Base-by-base conservation (phyloP, 306 rosid genomes). In the Pachyrhizus erosus region DNA sequence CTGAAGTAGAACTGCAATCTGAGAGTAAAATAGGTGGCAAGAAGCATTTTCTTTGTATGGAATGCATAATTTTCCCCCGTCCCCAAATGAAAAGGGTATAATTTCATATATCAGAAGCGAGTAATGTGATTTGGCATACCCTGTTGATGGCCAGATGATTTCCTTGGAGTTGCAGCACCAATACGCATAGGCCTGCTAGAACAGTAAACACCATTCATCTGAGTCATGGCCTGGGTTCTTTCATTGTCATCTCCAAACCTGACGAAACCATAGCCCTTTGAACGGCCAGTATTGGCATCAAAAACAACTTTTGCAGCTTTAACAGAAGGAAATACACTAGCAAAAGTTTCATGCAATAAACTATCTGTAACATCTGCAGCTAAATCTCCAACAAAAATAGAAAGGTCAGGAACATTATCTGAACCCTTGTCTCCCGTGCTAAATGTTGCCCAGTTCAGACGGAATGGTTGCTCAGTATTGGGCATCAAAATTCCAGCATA, bases 151-250 rank as follows among this genome's bases (percentile, higher is more conserved):
- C 93, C 96, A 75, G 97, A 91, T 70, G 99, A 96, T 84, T 96
- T 96, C 86, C 99, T 86, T 10, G 99, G 99, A 55, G 99, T 96
- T 58, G 99, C 99, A 71, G 98, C 98, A 73, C 98, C 99, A 71
- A 96, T 90, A 62, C 99, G 97, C 99, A 96, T 96, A 20, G 98
- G 94, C 88, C 99, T 91, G 91, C 92, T 96, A 11, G 99, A 96
- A 87, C 99, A 96, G 86, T 91, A 91, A 70, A 83, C 77, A 43
- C 99, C 99, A 55, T 92, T 90, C 99, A 96, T 96, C 81, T 96
- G 89, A 83, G 91, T 85, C 95, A 96, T 91, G 78, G 99, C 97
- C 71, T 90, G 96, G 5, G 97, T 85, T 84, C 98, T 88, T 88
- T 96, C 99, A 57, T 69, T 91, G 75, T 96, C 99, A 75, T 96